Base-by-base conservation (phyloP, 192 early-diverging fungal species). In the Phlyctochytrium planicorne region DNA sequence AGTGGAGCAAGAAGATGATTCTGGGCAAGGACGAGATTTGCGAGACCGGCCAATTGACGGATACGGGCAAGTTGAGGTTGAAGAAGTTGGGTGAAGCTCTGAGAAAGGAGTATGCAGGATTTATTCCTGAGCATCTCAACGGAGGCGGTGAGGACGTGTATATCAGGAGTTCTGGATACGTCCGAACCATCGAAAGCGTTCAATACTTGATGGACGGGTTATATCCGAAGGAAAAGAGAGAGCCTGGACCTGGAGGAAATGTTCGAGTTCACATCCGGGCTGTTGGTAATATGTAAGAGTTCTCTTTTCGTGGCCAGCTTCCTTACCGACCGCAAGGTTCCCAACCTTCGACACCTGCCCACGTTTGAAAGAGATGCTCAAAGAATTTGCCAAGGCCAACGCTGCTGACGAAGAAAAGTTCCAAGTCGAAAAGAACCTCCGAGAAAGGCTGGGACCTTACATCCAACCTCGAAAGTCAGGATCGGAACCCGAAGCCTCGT, bases 111-210 rank as follows among this genome's bases (percentile, higher is more conserved):
- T 59, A 59, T 29, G 17, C 56, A 25, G 56, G 56, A 12, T 29
- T 25, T 29, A 59, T 69, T 1, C 27, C 50, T 14, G 62, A 55
- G 1, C 33, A 52, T 1, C 62, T 34, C 2, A 32, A 6, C 16
- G 6, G 30, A 30, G 72, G 74, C 30, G n/a, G n/a, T n/a, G n/a
- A n/a, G n/a, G n/a, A n/a, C n/a, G 59, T 89, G 30, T 85, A 84
- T 60, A 75, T 88, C 61, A 81, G 85, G 34, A 76, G 77, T 29
- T 82, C 88, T 20, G 81, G 78, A 35, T 89, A 82, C 69, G 70
- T 82, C 1, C 80, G 89, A 35, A 80, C 89, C 1, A 74, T 91
- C 59, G 89, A 89, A 70, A 85, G 81, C n/a, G 75, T 91, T 34
- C 86, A 89, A 65, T 84, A 84, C 63, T 65, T 84, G 2, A 56